Evolutionary conservation across 345 rosid genomes (phyloP), one percentile per base, ranked within the genome.

Genomic region (Hypericum androsaemum): DNA sequence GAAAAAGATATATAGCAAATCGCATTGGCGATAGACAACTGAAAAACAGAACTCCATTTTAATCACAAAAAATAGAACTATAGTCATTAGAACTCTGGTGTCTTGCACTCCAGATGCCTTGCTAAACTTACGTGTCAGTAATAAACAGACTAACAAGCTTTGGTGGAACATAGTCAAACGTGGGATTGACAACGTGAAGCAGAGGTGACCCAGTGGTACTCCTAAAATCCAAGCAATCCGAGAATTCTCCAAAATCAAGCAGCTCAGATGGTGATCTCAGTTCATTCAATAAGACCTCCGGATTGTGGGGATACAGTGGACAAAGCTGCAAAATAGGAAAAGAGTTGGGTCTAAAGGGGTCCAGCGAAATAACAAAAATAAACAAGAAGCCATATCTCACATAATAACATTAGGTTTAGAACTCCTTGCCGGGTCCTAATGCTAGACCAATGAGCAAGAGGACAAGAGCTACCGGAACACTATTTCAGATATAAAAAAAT

Each of bases 251-350:
- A 69, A 94, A 94, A 72, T 92, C 95, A 56, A 88, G 75, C 41
- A 88, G 70, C 74, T 92, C 97, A 17, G 95, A 88, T 51, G 99
- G 99, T 37, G 95, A 88, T 72, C 97, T 84, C 74, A 88, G 76
- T 67, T 94, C 97, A 69, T 94, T 94, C 28, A 88, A 77, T 54
- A 85, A 69, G 39, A 85, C 95, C 77, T 88, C 97, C 5, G 94
- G 99, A 72, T 94, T 86, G 75, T 86, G 95, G 7, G 99, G 99
- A 79, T 94, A 94, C 47, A 88, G 65, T 28, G 99, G 97, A 63
- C 99, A 94, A 65, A 94, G 53, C 99, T 94, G 83, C 59, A 68
- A 73, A 47, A 53, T 11, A 61, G 53, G 46, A 11, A 62, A 64
- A 58, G 38, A 37, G 57, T 13, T 37, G 54, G 8, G 46, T n/a